Evolutionary conservation across 495 filamentous ascomycete genomes (phyloP), one percentile per base, ranked within the genome.

Genomic region (Acidomyces sp.): DNA sequence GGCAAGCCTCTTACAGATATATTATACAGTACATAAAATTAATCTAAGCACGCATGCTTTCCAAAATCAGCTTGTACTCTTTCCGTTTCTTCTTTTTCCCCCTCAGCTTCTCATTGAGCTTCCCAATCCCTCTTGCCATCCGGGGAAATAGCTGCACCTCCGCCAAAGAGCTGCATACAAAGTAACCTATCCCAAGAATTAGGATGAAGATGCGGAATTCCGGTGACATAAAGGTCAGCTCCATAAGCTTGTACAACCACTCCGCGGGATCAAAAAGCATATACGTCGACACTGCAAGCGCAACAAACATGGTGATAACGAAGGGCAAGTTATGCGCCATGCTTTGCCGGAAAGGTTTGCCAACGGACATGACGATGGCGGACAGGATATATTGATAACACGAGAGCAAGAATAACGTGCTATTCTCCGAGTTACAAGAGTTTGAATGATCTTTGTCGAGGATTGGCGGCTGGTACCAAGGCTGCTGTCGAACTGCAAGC

Each of bases 371-470:
- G 11, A 96, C 80, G 41, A 95, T 68, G 11, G 80, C 92, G 1
- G 83, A 75, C 24, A 93, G 66, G 28, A 90, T 87, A 60, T 99
- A 99, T 59, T 96, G 87, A 54, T 82, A 96, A 51, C 84, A 93
- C 0, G 84, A 93, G 17, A 85, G 64, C 32, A 95, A 61, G 61
- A 95, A 99, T 13, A 99, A 63, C 0, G 78, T 72, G 0, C 86
- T 92, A 50, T 96, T 95, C 55, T 95, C 79, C 10, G 86, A 94
- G 52, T 96, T 96, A 40, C 74, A 65, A 36, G 87, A 74, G 47
- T 93, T 90, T 31, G 79, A 79, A 41, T 85, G 77, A 6, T 88
- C 72, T 7, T 68, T 66, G 51, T 84, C 69, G 22, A 93, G 47
- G 13, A 70, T 64, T 2, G 92, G 92, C 15, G 86, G 81, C 42